These are phyloP conservation scores for Eustoma russellianum DNA, from an alignment of 257 asterid species.

Conservation along the genomic window DNA sequence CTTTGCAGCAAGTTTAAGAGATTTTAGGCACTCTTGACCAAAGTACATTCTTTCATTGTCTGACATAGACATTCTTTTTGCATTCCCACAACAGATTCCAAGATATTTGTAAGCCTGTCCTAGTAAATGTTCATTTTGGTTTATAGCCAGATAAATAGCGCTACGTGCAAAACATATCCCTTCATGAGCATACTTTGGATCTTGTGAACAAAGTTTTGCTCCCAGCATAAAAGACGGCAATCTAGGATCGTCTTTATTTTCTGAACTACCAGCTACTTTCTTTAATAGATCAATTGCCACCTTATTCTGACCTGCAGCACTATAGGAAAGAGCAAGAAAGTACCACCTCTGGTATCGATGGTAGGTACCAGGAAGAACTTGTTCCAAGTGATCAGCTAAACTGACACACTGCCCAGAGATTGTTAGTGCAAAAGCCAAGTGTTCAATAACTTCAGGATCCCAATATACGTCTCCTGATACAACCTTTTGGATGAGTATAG, in stretches of 20 bases:
- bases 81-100: constrained; percentile 75
- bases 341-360: constrained; percentile 70
- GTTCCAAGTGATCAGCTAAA: constrained; percentile 67
- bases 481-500: constrained; percentile 49
- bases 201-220: constrained; percentile 65
- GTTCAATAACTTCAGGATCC: constrained; percentile 73
- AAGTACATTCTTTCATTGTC: constrained; percentile 47
- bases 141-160: constrained; percentile 22
- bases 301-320: constrained; percentile 56
- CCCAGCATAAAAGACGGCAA: constrained; percentile 58
- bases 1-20: constrained; percentile 27
- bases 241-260: constrained; percentile 37
- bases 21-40: constrained; percentile 42
- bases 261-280: constrained; percentile 50
- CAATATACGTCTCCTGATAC: constrained; percentile 53
- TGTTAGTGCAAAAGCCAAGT: constrained; percentile 59
- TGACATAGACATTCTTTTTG: constrained; percentile 47
- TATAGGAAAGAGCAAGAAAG: constrained; percentile 76
- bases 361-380: constrained; percentile 57
- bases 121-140: constrained; percentile 36
- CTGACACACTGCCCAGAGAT: constrained; percentile 44
- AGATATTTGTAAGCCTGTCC: constrained; percentile 60
- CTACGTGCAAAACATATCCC: constrained; percentile 54
- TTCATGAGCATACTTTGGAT: constrained; percentile 31
- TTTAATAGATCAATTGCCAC: constrained; percentile 54